phyloP scores from a whole-genome alignment of 169 alveolate species.

The Cryptosporidium muris region DNA sequence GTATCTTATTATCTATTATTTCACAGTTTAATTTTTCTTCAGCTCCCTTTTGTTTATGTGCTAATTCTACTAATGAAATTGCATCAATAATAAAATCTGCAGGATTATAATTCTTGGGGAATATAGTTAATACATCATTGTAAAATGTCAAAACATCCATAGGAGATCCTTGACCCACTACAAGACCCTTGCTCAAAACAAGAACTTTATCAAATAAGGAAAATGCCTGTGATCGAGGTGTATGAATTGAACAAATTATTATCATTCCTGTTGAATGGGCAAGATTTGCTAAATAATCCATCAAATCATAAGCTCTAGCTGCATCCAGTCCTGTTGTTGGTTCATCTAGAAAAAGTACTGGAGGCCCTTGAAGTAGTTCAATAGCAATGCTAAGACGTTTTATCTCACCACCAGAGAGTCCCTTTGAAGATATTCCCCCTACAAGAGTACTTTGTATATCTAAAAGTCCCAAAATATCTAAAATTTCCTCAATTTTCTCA shows the following conservation, averaged over 20 bases:
- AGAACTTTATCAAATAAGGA: slow-evolving; percentile 79
- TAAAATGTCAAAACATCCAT: slow-evolving; percentile 73
- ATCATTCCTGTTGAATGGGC: slow-evolving; percentile 75
- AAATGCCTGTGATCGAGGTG: slow-evolving; percentile 79
- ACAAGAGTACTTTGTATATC: slow-evolving; percentile 76
- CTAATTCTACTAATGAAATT: slow-evolving; percentile 46
- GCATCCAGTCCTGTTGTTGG: slow-evolving; percentile 90
- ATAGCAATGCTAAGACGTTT: slow-evolving; percentile 84
- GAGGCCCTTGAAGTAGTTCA: slow-evolving; percentile 84
- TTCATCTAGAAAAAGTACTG: slow-evolving; percentile 85
- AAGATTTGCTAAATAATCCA: slow-evolving; percentile 69
- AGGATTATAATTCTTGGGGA: slow-evolving; percentile 76
- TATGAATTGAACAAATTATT: slow-evolving; percentile 79
- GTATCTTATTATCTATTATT: not conserved
- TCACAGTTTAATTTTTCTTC: not conserved
- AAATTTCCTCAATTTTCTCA: slow-evolving; percentile 72
- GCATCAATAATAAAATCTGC: slow-evolving; percentile 76
- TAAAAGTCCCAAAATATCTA: slow-evolving; percentile 75
- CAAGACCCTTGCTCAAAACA: slow-evolving; percentile 80
- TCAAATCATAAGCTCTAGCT: slow-evolving; percentile 77
- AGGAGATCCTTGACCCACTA: slow-evolving; percentile 80
- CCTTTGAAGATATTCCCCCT: slow-evolving; percentile 73
- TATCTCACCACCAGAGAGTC: slow-evolving; percentile 84
- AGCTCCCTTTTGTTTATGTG: slow-evolving; percentile 51
- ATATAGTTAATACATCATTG: slow-evolving; percentile 71